Conservation (phyloP, 2,329 filamentous ascomycete species). For the Talaromyces sp. region DNA sequence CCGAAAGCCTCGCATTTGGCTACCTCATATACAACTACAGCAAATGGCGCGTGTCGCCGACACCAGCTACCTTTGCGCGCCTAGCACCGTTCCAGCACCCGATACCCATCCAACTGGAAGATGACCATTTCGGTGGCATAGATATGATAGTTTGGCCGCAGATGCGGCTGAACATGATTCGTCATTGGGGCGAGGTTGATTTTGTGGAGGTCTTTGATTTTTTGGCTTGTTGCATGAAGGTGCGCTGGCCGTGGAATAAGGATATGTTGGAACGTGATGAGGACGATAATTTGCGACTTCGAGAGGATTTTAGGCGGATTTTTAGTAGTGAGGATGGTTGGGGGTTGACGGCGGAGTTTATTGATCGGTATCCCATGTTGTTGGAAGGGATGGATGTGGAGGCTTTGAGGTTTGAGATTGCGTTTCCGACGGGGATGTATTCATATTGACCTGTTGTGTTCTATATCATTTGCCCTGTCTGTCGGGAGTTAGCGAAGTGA, state of each 20-base stretch:
- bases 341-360: conserved; percentile 25
- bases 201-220: conserved; percentile 1
- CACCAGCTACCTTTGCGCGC: conserved; percentile 18
- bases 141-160: conserved; percentile 23
- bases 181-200: conserved; percentile 20
- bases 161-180: conserved; percentile 23
- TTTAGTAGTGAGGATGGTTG: conserved; percentile 22
- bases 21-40: conserved; percentile 20
- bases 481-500: too few relatives aligned
- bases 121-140: conserved; percentile 20
- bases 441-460: background rate
- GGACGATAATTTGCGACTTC: conserved; percentile 19
- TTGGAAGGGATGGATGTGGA: conserved; percentile 20
- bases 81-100: conserved; percentile 21
- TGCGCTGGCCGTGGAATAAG: conserved; percentile 25
- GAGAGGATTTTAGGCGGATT: conserved; percentile 18
- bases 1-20: conserved; percentile 23
- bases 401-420: conserved; percentile 10
- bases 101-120: conserved; percentile 18
- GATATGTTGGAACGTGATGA: conserved; percentile 21
- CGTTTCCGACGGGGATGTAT: conserved; percentile 10
- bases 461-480: background rate
- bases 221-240: conserved; percentile 20
- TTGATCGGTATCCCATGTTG: conserved; percentile 21
- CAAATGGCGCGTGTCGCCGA: conserved; percentile 22